These are phyloP conservation scores for Coprinellus micaceus DNA, from an alignment of 768 basidiomycete genomes.

Conservation along the genomic window DNA sequence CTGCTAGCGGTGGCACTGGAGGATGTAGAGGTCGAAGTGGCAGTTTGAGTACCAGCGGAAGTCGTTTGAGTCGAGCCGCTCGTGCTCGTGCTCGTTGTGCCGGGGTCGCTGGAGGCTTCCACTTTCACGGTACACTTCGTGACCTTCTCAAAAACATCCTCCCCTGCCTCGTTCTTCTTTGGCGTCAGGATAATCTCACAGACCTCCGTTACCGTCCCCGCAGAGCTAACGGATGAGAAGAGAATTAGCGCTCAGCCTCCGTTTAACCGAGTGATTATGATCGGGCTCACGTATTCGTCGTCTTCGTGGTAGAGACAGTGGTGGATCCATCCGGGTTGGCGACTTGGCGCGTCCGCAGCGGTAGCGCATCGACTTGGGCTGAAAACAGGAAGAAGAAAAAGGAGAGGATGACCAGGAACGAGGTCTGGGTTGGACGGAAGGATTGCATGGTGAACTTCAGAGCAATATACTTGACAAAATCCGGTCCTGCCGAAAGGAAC, in stretches of 20 bases:
- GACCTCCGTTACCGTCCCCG: constrained; percentile 52
- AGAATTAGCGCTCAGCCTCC: constrained; percentile 14
- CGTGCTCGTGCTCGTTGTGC: constrained; percentile 13
- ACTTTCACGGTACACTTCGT: constrained; percentile 45
- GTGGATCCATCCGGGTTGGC: constrained; percentile 24
- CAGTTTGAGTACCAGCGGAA: constrained; percentile 9
- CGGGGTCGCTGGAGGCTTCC: constrained; percentile 17
- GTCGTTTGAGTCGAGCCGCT: constrained; percentile 20
- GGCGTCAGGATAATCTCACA: constrained; percentile 59
- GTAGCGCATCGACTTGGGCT: constrained; percentile 32
- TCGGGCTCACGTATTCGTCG: constrained; percentile 44
- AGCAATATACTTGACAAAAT: constrained; percentile 24
- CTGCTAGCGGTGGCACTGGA: not conserved
- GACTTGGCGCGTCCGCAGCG: constrained; percentile 32
- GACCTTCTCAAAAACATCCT: constrained; percentile 49
- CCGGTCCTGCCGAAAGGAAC: constrained; percentile 14
- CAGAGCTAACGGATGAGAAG: constrained; percentile 31
- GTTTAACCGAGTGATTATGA: not conserved
- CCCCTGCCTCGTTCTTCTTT: constrained; percentile 44
- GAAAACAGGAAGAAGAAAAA: constrained; percentile 34
- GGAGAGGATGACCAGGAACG: constrained; percentile 37
- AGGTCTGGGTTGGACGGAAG: constrained; percentile 25
- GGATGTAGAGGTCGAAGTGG: constrained; percentile 14
- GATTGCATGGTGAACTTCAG: constrained; percentile 37
- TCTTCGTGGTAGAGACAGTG: constrained; percentile 41